Percentiles rank a stretch among this genome's conserved stretches.
Evolutionary conservation across 208 protist genomes (phyloP).

Genomic region (Acanthamoeba castellanii): DNA sequence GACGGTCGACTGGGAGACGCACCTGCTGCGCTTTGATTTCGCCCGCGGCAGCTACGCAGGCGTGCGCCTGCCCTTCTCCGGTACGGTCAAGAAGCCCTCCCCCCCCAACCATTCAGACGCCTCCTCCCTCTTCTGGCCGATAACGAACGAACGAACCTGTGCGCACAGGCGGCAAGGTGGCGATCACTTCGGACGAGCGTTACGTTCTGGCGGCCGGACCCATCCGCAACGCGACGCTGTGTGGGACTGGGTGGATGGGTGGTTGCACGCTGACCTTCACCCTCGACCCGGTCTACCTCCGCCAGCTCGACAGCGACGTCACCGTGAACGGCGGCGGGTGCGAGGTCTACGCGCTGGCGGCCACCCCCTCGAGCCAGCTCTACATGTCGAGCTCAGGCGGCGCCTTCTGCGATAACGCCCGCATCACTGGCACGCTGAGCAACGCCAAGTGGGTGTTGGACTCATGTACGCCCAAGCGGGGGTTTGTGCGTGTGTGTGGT

Average conservation of each 20-base stretch:
- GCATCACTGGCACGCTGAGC: not conserved
- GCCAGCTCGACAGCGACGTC: not conserved
- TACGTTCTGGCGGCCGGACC: not conserved
- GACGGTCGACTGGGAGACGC: slow-evolving; percentile 14
- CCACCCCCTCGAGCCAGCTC: not conserved
- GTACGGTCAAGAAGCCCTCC: not conserved
- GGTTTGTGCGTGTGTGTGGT: not conserved
- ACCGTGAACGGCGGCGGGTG: not conserved
- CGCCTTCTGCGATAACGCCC: not conserved
- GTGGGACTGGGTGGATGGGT: not conserved
- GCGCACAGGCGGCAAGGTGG: not conserved
- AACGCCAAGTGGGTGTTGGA: not conserved
- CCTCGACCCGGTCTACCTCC: not conserved
- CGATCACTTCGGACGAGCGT: not conserved
- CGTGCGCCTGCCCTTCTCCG: not conserved
- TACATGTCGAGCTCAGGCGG: not conserved
- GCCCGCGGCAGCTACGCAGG: not conserved
- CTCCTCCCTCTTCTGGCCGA: not conserved
- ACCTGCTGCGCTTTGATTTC: not conserved
- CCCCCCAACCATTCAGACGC: not conserved
- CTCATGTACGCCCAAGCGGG: not conserved
- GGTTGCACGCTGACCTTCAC: not conserved
- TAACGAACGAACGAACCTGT: not conserved
- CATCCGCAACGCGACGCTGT: not conserved
- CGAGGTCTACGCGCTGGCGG: not conserved